These are phyloP conservation scores for Geotrichum histeridarum DNA, from an alignment of 1,139 yeast species.

Conservation along the genomic window DNA sequence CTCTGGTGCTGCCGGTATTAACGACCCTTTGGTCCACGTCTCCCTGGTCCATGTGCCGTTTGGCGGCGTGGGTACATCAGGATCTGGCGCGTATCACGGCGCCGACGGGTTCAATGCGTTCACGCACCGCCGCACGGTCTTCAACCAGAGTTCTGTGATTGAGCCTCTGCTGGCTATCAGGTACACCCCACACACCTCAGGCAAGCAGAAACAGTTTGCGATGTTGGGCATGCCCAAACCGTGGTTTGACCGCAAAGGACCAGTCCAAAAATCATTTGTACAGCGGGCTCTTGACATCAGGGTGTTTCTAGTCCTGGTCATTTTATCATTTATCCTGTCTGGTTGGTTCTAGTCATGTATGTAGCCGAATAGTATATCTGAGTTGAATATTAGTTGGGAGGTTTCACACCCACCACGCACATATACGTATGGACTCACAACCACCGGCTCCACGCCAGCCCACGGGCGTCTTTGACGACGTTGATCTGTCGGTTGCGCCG, in stretches of 20 bases:
- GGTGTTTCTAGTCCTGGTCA: background rate
- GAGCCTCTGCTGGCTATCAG: conserved; percentile 11
- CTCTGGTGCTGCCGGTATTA: conserved; percentile 71
- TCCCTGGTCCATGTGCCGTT: conserved; percentile 74
- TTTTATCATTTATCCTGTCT: background rate
- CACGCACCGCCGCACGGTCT: conserved; percentile 66
- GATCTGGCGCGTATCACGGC: conserved; percentile 69
- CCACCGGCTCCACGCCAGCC: conserved; percentile 2
- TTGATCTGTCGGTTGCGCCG: conserved; percentile 29
- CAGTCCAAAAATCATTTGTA: conserved; percentile 14
- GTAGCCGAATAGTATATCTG: background rate
- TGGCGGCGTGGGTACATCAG: conserved; percentile 88
- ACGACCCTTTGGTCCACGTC: conserved; percentile 71
- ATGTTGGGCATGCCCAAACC: conserved; percentile 1
- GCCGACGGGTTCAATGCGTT: conserved; percentile 64
- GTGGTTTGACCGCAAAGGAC: conserved; percentile 25
- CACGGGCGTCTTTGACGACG: conserved; percentile 23
- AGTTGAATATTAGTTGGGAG: background rate
- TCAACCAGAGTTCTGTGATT: conserved; percentile 44
- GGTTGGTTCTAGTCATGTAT: background rate
- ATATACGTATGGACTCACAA: background rate
- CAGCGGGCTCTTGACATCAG: too few relatives aligned
- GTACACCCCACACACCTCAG: conserved; percentile 14
- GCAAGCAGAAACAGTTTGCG: conserved; percentile 8
- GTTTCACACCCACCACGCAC: conserved; percentile 3